Percentiles rank a stretch among this genome's conserved stretches.
Evolutionary conservation across 768 basidiomycete species (phyloP).

Genomic region (Boletus subcaerulescens): DNA sequence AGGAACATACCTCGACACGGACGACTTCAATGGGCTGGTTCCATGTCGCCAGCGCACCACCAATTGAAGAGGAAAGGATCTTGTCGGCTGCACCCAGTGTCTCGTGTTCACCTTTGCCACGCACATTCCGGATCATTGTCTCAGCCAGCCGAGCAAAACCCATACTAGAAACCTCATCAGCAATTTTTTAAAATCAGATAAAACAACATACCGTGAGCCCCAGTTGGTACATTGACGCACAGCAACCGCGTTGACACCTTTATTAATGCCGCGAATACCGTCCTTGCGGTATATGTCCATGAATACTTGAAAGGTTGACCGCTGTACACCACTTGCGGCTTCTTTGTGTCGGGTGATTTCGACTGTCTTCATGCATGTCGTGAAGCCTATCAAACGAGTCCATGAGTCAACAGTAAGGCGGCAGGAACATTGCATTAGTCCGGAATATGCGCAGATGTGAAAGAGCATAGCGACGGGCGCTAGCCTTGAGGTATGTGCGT

Average conservation of each 20-base stretch:
- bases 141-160: constrained; percentile 96
- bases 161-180: constrained; percentile 56
- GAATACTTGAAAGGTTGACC: constrained; percentile 93
- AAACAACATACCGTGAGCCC: constrained; percentile 70
- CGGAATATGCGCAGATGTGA: constrained; percentile 12
- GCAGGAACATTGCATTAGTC: not conserved
- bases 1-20: constrained; percentile 75
- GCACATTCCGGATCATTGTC: constrained; percentile 65
- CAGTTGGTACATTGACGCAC: constrained; percentile 92
- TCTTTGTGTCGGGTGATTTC: constrained; percentile 97
- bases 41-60: constrained; percentile 97
- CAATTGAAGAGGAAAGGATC: constrained; percentile 82
- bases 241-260: constrained; percentile 95
- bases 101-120: constrained; percentile 77
- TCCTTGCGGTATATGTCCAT: constrained; percentile 91
- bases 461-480: constrained; percentile 16
- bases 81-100: constrained; percentile 78
- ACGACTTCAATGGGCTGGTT: constrained; percentile 99
- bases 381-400: constrained; percentile 64
- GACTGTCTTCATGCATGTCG: constrained; percentile 99
- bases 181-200: not conserved
- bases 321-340: constrained; percentile 76
- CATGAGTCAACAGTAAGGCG: constrained; percentile 7
- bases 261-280: constrained; percentile 95
- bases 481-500: constrained; percentile 16